Evolutionary conservation across 805 yeast genomes (phyloP), one percentile per base, ranked within the genome.

Genomic region (Yamadazyma sp.): DNA sequence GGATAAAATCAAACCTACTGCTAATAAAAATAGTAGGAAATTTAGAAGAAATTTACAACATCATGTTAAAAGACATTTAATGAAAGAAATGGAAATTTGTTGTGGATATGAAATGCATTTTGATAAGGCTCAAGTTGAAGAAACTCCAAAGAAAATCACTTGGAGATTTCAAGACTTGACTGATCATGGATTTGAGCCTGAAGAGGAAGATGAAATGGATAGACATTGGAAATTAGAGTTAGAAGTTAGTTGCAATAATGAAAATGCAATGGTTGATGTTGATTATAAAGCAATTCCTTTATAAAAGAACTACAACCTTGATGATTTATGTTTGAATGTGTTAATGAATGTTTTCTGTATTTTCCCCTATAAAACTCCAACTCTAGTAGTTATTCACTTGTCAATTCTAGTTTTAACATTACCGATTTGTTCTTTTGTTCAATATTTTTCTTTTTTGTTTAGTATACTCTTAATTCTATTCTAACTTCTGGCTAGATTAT

Each of bases 41-140:
- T 83, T 81, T 53, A 77, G 76, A 41, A 71, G 91, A 55, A 82
- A 82, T 56, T 69, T 83, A 55, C 82, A 79, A 50, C 91, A 83
- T 56, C 91, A 83, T 51, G 68, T 83, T 36, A 75, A 78, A 49
- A 80, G 80, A 51, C 89, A 82, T 56, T 61, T 83, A 52, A 65
- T 83, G 52, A 71, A 73, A 42, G 89, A 82, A 47, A 78, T 83
- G 60, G 73, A 71, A 43, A 69, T 65, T 39, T 74, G 78, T 55
- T 64, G 80, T n/a, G 84, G 86, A 30, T 73, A 73, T 48, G 64
- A 65, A 31, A 62, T 75, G 60, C 66, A 75, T 31, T 74, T 76
- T 52, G 72, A 74, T 33, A 64, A 61, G 49, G 56, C 58, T 23
- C 69, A 63, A 22, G 65, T 71, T 35, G 73, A 76, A 40, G 78